Conservation (phyloP, 2,329 filamentous ascomycete genomes). For the Saccharata proteae region DNA sequence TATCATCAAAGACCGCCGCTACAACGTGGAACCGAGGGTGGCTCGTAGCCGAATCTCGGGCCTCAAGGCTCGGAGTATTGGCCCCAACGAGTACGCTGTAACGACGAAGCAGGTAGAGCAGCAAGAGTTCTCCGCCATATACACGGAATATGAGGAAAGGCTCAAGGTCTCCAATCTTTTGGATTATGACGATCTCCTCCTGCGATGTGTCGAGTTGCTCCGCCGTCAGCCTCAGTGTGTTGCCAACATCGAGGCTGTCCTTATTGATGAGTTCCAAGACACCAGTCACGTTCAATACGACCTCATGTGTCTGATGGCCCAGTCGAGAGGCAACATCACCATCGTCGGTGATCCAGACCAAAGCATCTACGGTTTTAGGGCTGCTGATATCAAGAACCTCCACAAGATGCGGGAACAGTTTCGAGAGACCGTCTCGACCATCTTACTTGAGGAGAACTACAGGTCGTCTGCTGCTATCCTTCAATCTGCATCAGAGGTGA, state of each 20-base stretch:
- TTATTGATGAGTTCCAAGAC: conserved; percentile 97
- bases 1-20: conserved; percentile 63
- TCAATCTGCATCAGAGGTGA: conserved; percentile 66
- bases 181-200: conserved; percentile 86
- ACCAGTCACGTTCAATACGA: conserved; percentile 94
- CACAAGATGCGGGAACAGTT: conserved; percentile 66
- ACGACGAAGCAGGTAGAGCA: conserved; percentile 37
- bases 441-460: conserved; percentile 91
- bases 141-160: conserved; percentile 64
- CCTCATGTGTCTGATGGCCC: conserved; percentile 78
- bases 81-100: conserved; percentile 30
- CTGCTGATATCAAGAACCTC: conserved; percentile 83
- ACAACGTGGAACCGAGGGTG: conserved; percentile 55
- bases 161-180: conserved; percentile 67
- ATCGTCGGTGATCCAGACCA: conserved; percentile 96
- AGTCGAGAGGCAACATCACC: conserved; percentile 63
- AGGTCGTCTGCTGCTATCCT: conserved; percentile 81
- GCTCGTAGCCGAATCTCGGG: conserved; percentile 65
- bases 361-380: conserved; percentile 93
- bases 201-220: conserved; percentile 72
- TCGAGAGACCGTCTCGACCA: conserved; percentile 65
- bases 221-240: conserved; percentile 65
- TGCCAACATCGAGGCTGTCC: conserved; percentile 75
- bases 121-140: conserved; percentile 56
- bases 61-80: conserved; percentile 45